A percentile compares a stretch with the other conserved stretches of the same genome.
Evolutionary conservation across 1,139 yeast species (phyloP).

Genomic region (Blastobotrys illinoisensis): DNA sequence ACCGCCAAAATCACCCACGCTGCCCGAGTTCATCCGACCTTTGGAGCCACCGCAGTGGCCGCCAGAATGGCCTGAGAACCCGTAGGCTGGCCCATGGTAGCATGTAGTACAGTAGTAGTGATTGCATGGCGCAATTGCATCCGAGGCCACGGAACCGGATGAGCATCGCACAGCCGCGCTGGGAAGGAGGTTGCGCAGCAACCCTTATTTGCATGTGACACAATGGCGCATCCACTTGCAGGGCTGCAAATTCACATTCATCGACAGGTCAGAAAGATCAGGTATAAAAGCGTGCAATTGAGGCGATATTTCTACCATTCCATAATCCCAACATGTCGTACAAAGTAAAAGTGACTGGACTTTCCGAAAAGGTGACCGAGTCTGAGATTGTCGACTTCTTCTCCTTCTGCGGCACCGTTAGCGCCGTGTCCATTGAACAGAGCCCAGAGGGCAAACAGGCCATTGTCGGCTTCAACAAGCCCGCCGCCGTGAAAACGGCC

Average conservation of each 20-base stretch:
- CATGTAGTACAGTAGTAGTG: no score
- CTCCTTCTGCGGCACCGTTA: slow-evolving; percentile 70
- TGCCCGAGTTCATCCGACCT: neutral
- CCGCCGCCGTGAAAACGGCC: slow-evolving; percentile 70
- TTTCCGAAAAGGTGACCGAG: slow-evolving; percentile 50
- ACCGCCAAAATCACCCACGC: no score
- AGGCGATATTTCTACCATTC: neutral
- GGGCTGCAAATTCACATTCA: neutral
- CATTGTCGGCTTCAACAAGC: slow-evolving; percentile 49
- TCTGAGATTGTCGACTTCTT: slow-evolving; percentile 63
- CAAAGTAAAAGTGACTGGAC: slow-evolving; percentile 46
- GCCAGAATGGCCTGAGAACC: no score
- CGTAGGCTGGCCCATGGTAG: no score
- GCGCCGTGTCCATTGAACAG: slow-evolving; percentile 38
- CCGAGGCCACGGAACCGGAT: neutral
- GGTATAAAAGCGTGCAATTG: neutral
- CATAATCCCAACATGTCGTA: slow-evolving; percentile 8
- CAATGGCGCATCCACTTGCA: slow-evolving; percentile 1
- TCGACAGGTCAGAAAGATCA: neutral
- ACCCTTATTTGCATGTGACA: neutral
- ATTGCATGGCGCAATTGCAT: neutral
- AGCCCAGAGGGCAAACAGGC: slow-evolving; percentile 33
- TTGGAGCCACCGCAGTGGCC: no score
- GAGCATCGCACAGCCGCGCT: neutral
- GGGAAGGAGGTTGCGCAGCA: neutral